Conservation (phyloP, 768 basidiomycete species). For the Hydnum rufescens region DNA sequence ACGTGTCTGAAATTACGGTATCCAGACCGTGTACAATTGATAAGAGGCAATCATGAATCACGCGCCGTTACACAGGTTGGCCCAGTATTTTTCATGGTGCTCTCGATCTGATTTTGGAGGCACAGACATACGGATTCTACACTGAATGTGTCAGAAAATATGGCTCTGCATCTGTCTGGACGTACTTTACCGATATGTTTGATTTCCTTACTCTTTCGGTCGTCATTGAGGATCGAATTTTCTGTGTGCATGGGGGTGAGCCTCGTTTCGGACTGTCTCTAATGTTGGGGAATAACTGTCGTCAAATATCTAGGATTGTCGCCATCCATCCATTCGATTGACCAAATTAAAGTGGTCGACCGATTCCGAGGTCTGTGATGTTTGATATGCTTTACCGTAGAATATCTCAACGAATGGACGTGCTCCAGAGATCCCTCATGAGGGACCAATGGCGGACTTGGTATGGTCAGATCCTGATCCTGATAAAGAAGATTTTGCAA, state of each 20-base stretch:
- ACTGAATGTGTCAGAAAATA: conserved; percentile 97
- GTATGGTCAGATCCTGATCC: conserved; percentile 99
- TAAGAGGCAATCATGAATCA: conserved; percentile 95
- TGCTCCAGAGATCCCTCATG: conserved; percentile 93
- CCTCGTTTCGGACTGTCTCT: conserved; percentile 1
- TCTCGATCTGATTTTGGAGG: not conserved
- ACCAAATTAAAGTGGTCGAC: conserved; percentile 98
- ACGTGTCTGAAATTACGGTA: conserved; percentile 95
- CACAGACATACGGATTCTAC: conserved; percentile 97
- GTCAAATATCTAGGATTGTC: conserved; percentile 47
- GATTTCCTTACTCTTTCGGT: conserved; percentile 95
- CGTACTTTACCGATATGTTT: conserved; percentile 99
- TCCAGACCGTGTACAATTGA: conserved; percentile 89
- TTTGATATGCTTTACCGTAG: conserved; percentile 7
- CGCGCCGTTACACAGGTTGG: conserved; percentile 92
- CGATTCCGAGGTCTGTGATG: conserved; percentile 65
- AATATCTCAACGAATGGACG: conserved; percentile 9
- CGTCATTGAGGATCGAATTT: conserved; percentile 97
- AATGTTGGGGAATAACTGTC: not conserved
- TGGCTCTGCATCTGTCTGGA: conserved; percentile 90
- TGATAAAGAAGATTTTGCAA: conserved; percentile 98
- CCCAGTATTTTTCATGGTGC: conserved; percentile 9
- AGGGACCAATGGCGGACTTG: conserved; percentile 98
- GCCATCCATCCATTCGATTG: conserved; percentile 95
- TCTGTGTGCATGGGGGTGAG: conserved; percentile 92